These are phyloP conservation scores for Jaltomata sinuosa DNA, from an alignment of 257 asterid genomes.

Conservation along the genomic window DNA sequence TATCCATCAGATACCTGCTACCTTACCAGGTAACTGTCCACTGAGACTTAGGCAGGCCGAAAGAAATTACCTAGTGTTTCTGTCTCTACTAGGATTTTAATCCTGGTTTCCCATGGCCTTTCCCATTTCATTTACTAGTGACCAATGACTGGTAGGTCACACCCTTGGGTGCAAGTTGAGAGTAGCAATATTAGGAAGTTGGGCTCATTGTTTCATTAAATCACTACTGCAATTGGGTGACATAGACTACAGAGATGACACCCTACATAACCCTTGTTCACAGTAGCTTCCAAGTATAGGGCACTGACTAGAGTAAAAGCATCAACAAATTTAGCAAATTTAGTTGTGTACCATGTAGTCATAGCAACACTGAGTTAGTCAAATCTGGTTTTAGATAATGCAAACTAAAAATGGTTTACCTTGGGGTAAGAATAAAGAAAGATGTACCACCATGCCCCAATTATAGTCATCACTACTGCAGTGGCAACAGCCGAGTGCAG, in stretches of 20 bases:
- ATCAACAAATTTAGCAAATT: not conserved
- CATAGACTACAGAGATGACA: not conserved
- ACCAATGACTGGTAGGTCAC: not conserved
- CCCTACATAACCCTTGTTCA: not conserved
- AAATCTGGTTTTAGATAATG: not conserved
- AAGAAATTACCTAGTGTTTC: not conserved
- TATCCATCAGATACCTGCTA: not conserved
- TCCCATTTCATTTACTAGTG: not conserved
- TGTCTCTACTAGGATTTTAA: not conserved
- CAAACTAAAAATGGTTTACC: constrained; percentile 28
- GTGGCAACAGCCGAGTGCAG: constrained; percentile 46
- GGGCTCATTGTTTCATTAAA: not conserved
- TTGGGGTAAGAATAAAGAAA: constrained; percentile 86
- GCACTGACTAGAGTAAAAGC: not conserved
- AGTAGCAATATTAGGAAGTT: not conserved
- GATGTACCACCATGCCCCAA: constrained; percentile 80
- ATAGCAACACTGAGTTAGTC: not conserved
- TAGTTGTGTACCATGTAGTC: not conserved
- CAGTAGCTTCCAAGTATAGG: not conserved
- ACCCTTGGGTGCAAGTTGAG: not conserved
- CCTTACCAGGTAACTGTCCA: not conserved
- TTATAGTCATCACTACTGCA: constrained; percentile 28
- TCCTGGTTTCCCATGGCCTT: not conserved
- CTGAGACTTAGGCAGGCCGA: not conserved
- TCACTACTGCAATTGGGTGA: not conserved